These are phyloP conservation scores for Mycena rosella DNA, from an alignment of 768 basidiomycete species.

Conservation along the genomic window DNA sequence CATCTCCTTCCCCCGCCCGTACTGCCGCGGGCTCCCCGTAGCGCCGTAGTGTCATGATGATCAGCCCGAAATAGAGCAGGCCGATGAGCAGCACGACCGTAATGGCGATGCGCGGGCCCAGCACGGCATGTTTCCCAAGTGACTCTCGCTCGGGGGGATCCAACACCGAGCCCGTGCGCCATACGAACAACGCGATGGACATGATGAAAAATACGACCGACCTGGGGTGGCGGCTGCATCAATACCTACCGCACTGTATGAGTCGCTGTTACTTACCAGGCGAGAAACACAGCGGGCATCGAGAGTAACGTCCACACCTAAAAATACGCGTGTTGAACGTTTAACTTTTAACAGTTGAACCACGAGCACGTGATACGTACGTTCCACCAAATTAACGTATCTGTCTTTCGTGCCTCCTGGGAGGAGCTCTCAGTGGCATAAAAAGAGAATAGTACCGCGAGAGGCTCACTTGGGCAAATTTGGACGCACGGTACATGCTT, in stretches of 20 bases:
- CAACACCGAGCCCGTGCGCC: conserved; percentile 69
- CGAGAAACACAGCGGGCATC: conserved; percentile 77
- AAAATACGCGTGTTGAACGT: neutral
- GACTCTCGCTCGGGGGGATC: conserved; percentile 54
- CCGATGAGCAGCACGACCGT: conserved; percentile 69
- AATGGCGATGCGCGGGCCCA: conserved; percentile 68
- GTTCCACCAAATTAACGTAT: conserved; percentile 59
- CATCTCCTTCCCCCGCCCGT: conserved; percentile 4
- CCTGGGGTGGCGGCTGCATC: conserved; percentile 47
- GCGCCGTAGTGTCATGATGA: conserved; percentile 70
- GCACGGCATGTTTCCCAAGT: conserved; percentile 53
- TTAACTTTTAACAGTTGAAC: neutral
- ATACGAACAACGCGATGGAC: conserved; percentile 76
- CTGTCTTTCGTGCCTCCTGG: conserved; percentile 63
- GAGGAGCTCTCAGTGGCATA: conserved; percentile 39
- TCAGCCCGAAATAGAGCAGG: conserved; percentile 70
- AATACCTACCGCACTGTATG: neutral
- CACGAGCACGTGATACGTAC: conserved; percentile 34
- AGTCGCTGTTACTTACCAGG: conserved; percentile 59
- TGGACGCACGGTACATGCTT: conserved; percentile 76
- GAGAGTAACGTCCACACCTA: conserved; percentile 69
- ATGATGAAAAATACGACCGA: conserved; percentile 76
- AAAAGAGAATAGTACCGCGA: neutral
- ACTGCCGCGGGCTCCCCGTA: conserved; percentile 56
- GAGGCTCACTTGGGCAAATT: conserved; percentile 73